Conservation (phyloP, 371 early-diverging fungal species). For the Zychaea mexicana region DNA sequence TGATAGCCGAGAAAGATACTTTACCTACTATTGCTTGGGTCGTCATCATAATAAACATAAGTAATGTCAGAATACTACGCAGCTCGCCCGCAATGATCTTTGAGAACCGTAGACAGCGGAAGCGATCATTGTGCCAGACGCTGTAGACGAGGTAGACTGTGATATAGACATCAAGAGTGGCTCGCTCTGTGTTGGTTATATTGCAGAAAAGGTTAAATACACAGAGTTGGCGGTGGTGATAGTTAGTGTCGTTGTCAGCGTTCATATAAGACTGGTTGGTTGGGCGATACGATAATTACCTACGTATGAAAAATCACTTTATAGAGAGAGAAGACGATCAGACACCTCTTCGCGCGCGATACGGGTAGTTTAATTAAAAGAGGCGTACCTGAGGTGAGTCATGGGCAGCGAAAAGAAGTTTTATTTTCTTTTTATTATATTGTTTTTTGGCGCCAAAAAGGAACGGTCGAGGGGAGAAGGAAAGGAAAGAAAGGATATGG, state of each 20-base stretch:
- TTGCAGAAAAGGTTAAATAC: too few relatives aligned
- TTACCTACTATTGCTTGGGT: constrained; percentile 48
- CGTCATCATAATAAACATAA: constrained; percentile 42
- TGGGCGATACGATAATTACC: constrained; percentile 18
- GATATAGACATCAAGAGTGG: constrained; percentile 35
- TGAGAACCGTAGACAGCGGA: constrained; percentile 38
- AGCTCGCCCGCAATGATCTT: constrained; percentile 46
- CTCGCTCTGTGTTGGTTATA: too few relatives aligned
- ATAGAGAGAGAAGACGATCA: not conserved
- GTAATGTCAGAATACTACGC: constrained; percentile 43
- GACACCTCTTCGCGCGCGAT: not conserved
- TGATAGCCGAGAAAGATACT: not conserved
- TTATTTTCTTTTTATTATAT: not conserved
- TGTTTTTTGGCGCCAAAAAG: not conserved
- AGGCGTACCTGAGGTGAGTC: constrained; percentile 41
- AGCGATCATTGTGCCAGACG: constrained; percentile 37
- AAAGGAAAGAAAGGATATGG: not conserved
- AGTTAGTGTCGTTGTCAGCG: not conserved
- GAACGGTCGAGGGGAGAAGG: not conserved
- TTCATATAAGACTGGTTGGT: not conserved
- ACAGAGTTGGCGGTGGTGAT: not conserved
- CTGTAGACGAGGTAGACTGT: constrained; percentile 29
- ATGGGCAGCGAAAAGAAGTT: constrained; percentile 11
- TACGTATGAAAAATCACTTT: constrained; percentile 47
- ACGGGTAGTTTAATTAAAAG: not conserved